Conservation (phyloP, 441 rosid species). For the Mallotus japonicus region DNA sequence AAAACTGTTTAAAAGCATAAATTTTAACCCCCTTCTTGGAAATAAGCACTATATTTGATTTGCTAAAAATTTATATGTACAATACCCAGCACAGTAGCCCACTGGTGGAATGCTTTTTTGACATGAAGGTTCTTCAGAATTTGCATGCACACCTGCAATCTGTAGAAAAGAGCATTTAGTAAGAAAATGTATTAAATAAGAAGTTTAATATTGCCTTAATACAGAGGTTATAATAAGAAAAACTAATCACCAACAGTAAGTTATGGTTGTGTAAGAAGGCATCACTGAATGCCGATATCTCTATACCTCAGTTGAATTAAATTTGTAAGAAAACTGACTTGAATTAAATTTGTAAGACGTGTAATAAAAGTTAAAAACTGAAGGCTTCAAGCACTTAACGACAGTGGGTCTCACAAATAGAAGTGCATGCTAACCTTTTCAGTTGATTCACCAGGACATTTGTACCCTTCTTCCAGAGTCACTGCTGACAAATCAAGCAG, state of each 20-base stretch:
- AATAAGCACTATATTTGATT: not conserved
- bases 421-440: constrained; percentile 42
- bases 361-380: not conserved
- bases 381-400: not conserved
- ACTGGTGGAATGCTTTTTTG: not conserved
- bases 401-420: not conserved
- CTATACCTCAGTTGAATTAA: not conserved
- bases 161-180: constrained; percentile 15
- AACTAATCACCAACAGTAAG: not conserved
- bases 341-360: too few relatives aligned
- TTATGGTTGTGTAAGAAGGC: not conserved
- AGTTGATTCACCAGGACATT: constrained; percentile 24
- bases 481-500: constrained; percentile 40
- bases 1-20: too few relatives aligned
- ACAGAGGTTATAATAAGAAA: not conserved
- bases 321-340: not conserved
- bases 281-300: not conserved
- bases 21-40: too few relatives aligned
- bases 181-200: not conserved
- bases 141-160: constrained; percentile 22
- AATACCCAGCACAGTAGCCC: constrained; percentile 29
- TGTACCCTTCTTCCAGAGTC: constrained; percentile 23
- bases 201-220: not conserved
- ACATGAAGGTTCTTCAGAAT: constrained; percentile 23
- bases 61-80: constrained; percentile 1